Evolutionary conservation across 805 yeast genomes (phyloP).

Genomic region (Metschnikowia santaceciliae): DNA sequence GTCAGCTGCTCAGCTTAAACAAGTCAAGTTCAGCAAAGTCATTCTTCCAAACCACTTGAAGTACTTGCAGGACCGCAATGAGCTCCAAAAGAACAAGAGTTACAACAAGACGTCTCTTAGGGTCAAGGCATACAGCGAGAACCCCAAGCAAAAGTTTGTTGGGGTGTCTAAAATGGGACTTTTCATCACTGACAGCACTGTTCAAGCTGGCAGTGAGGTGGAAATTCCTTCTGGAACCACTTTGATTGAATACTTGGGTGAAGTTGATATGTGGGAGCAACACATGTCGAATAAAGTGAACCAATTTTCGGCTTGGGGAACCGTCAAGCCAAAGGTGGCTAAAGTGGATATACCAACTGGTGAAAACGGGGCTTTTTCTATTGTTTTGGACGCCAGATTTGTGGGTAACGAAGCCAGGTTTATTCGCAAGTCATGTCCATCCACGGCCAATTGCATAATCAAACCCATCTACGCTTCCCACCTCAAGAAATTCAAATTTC

Average conservation of each 20-base stretch:
- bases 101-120: constrained; percentile 31
- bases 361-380: constrained; percentile 34
- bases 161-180: constrained; percentile 73
- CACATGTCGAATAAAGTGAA: constrained; percentile 65
- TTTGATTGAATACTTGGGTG: constrained; percentile 67
- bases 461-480: constrained; percentile 45
- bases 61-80: constrained; percentile 32
- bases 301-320: constrained; percentile 74
- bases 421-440: constrained; percentile 63
- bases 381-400: constrained; percentile 77
- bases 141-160: constrained; percentile 52
- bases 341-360: constrained; percentile 26
- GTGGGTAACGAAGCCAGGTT: constrained; percentile 75
- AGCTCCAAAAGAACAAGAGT: constrained; percentile 22
- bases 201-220: constrained; percentile 6
- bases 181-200: constrained; percentile 30
- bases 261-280: constrained; percentile 58
- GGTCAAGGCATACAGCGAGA: constrained; percentile 59
- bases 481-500: constrained; percentile 41
- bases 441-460: constrained; percentile 65
- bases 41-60: constrained; percentile 32
- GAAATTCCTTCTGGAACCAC: constrained; percentile 44
- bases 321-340: constrained; percentile 45
- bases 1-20: constrained; percentile 24
- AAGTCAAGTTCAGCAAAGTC: constrained; percentile 28